These are phyloP conservation scores for Nannizzia gypsea DNA, from an alignment of 2,329 filamentous ascomycete genomes.

Conservation along the genomic window DNA sequence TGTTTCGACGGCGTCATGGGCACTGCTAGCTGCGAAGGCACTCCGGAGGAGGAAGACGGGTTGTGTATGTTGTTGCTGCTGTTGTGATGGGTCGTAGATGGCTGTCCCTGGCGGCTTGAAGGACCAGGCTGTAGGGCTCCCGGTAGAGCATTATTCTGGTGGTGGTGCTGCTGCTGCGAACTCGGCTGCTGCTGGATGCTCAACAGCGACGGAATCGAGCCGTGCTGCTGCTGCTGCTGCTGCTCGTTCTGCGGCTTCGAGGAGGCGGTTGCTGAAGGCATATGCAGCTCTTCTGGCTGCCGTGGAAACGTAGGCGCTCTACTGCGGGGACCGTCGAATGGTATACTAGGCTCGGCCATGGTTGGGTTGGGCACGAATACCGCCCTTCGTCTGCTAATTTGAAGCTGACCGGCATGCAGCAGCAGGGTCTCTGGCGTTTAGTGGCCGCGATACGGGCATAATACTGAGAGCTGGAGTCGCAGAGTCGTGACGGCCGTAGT, in stretches of 20 bases:
- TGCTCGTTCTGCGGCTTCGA: slow-evolving; percentile 28
- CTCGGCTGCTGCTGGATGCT: slow-evolving; percentile 3
- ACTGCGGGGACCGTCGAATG: slow-evolving; percentile 42
- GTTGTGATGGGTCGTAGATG: slow-evolving; percentile 42
- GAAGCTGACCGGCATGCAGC: neutral
- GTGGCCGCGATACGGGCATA: neutral
- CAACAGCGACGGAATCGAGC: neutral
- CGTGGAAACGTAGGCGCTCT: slow-evolving; percentile 37
- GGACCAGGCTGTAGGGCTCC: slow-evolving; percentile 49
- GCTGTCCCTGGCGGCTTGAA: slow-evolving; percentile 40
- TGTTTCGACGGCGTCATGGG: slow-evolving; percentile 51
- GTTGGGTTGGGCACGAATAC: slow-evolving; percentile 7
- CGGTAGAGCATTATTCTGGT: slow-evolving; percentile 42
- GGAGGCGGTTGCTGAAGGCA: slow-evolving; percentile 31
- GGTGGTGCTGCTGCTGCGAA: slow-evolving; percentile 17
- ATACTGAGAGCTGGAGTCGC: neutral
- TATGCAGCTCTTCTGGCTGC: slow-evolving; percentile 46
- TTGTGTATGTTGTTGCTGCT: no score
- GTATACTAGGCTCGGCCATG: slow-evolving; percentile 36
- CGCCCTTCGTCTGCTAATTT: neutral
- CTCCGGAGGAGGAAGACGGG: slow-evolving; percentile 38
- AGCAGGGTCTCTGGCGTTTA: neutral
- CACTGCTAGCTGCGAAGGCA: slow-evolving; percentile 34
- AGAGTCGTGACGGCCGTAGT: neutral
- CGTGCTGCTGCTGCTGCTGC: slow-evolving; percentile 41